Percentiles rank a stretch among this genome's conserved stretches.
phyloP scores from a whole-genome alignment of 352 stramenopile species.

The Phytophthora ramorum region DNA sequence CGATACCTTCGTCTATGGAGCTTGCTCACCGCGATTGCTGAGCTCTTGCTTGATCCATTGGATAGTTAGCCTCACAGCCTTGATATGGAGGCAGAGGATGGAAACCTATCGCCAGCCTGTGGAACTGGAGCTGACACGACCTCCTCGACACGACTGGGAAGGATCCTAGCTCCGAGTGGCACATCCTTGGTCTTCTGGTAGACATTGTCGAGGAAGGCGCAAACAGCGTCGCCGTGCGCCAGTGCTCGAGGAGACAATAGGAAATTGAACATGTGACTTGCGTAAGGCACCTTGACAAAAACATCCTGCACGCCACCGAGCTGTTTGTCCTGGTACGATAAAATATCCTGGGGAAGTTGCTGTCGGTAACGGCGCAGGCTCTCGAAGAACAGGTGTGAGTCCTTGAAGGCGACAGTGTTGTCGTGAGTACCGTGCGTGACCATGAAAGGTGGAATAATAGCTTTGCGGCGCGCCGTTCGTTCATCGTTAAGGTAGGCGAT shows the following conservation, averaged over 20 bases:
- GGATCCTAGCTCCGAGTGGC: slow-evolving; percentile 34
- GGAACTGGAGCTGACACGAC: neutral
- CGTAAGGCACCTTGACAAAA: slow-evolving; percentile 59
- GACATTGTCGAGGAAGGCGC: slow-evolving; percentile 62
- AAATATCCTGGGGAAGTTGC: slow-evolving; percentile 27
- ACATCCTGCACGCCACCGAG: slow-evolving; percentile 55
- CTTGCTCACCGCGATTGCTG: neutral
- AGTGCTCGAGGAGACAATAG: slow-evolving; percentile 60
- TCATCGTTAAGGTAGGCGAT: slow-evolving; percentile 53
- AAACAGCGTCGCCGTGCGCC: slow-evolving; percentile 61
- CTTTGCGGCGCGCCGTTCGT: slow-evolving; percentile 17
- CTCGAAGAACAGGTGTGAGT: slow-evolving; percentile 67
- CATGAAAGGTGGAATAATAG: slow-evolving; percentile 63
- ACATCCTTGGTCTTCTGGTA: slow-evolving; percentile 52
- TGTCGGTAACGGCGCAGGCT: slow-evolving; percentile 50
- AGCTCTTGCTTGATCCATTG: neutral
- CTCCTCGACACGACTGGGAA: slow-evolving; percentile 15
- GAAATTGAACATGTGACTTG: slow-evolving; percentile 74
- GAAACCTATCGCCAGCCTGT: neutral
- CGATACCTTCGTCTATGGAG: slow-evolving; percentile 14
- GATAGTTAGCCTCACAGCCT: slow-evolving; percentile 24
- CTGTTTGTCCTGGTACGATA: slow-evolving; percentile 26
- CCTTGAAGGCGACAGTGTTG: slow-evolving; percentile 61
- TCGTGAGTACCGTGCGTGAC: slow-evolving; percentile 66
- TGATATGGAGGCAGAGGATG: slow-evolving; percentile 14